Evolutionary conservation across 192 early-diverging fungal species (phyloP), one percentile per base, ranked within the genome.

Genomic region (Martensiomyces pterosporus): DNA sequence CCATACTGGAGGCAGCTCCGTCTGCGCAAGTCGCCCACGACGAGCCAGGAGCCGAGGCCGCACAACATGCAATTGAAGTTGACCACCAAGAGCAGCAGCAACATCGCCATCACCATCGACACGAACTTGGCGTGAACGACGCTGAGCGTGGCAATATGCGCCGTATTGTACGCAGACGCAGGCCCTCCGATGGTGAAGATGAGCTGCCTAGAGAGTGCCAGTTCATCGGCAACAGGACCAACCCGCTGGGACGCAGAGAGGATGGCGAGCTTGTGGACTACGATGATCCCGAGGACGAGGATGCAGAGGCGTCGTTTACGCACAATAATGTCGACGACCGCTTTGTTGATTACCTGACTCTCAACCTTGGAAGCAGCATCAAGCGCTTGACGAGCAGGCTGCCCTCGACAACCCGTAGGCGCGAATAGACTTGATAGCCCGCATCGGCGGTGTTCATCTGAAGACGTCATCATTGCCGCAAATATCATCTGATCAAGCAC

Each of bases 211-310:
- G n/a, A n/a, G n/a, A 8, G 29, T 73, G 69, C 27, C 52, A 73
- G 45, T 73, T 43, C 42, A 55, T 73, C 18, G 69, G 69, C 9
- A 73, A 73, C 39, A 57, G 52, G 12, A 38, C 33, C 1, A 73
- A 73, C 21, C 69, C 69, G 45, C 54, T 73, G 6, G 69, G 69
- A 0, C 53, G 62, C n/a, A 39, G 53, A 25, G 57, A 65, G 16
- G 54, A 73, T 17, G 69, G 69, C 24, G 69, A 73, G 47, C 42
- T 73, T 15, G 69, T 73, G 32, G 69, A 73, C 25, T 73, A 73
- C 17, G 69, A 73, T 23, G 69, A 73, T 24, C 69, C 69, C 1
- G 36, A 57, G 17, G 69, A 65, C 27, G 34, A 65, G 12, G 69
- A 61, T 17, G 52, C 41, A 0, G 69, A 73, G 43, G 40, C 55